These are phyloP conservation scores for Xerocomellus amylosporus DNA, from an alignment of 768 basidiomycete genomes.

Conservation along the genomic window DNA sequence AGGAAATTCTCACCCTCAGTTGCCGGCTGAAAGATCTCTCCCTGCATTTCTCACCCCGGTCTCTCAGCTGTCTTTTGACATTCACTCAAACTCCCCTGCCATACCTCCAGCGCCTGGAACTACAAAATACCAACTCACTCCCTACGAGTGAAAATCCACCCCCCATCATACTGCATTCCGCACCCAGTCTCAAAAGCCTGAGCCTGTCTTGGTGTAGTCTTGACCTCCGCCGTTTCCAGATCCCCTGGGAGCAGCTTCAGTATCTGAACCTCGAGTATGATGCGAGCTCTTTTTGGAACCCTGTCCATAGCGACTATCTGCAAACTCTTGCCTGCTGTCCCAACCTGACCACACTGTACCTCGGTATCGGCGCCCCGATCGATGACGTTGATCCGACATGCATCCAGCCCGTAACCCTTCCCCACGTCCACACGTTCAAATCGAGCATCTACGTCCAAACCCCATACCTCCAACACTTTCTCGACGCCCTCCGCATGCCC, in stretches of 20 bases:
- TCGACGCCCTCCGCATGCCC: constrained; percentile 27
- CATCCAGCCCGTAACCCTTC: constrained; percentile 24
- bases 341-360: constrained; percentile 27
- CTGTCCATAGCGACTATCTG: constrained; percentile 30
- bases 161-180: constrained; percentile 23
- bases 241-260: constrained; percentile 31
- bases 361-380: constrained; percentile 25
- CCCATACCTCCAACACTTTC: constrained; percentile 22
- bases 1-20: constrained; percentile 26
- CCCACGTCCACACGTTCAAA: constrained; percentile 29
- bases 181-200: constrained; percentile 28
- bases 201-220: constrained; percentile 29
- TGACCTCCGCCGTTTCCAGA: constrained; percentile 24
- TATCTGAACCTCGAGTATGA: constrained; percentile 28
- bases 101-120: constrained; percentile 23
- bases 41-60: constrained; percentile 23
- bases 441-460: constrained; percentile 28
- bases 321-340: constrained; percentile 22
- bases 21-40: constrained; percentile 19
- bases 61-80: constrained; percentile 26
- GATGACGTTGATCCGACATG: constrained; percentile 11
- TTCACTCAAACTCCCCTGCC: constrained; percentile 28
- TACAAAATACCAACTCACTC: constrained; percentile 26
- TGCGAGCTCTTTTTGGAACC: constrained; percentile 29
- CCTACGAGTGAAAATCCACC: constrained; percentile 26